Conservation (phyloP, 805 yeast genomes). For the Wilhelminamyces savonicus region DNA sequence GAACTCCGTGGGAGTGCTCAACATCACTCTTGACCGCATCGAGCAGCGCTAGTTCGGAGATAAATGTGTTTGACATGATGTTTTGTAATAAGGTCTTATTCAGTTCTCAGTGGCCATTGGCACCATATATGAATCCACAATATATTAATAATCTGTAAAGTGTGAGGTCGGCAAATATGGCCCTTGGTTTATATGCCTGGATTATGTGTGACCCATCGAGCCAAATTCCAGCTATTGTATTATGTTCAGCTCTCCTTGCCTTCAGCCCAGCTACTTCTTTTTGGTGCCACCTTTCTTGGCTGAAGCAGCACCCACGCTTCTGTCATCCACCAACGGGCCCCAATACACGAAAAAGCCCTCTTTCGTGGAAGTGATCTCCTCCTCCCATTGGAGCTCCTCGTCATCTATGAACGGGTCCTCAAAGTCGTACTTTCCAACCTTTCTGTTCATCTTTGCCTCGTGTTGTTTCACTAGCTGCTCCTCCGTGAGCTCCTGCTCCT, state of each 20-base stretch:
- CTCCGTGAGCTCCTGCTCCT: conserved; percentile 21
- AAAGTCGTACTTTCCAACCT: conserved; percentile 85
- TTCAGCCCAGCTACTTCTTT: conserved; percentile 16
- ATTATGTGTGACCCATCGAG: too few relatives aligned
- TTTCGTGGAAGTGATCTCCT: conserved; percentile 83
- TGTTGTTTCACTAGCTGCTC: conserved; percentile 40
- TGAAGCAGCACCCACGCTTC: conserved; percentile 11
- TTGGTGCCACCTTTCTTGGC: conserved; percentile 21
- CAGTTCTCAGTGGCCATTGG: too few relatives aligned
- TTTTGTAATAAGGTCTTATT: too few relatives aligned
- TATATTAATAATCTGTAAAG: too few relatives aligned
- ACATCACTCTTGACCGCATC: conserved; percentile 30
- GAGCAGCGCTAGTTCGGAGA: neutral
- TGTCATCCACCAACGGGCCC: conserved; percentile 75
- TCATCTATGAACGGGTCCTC: conserved; percentile 97
- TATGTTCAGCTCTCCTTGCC: too few relatives aligned
- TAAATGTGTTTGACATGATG: too few relatives aligned
- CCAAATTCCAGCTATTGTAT: too few relatives aligned
- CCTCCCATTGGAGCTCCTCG: conserved; percentile 87
- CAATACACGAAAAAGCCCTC: conserved; percentile 95
- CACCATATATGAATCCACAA: too few relatives aligned
- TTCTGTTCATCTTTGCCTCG: conserved; percentile 50
- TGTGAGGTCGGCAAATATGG: too few relatives aligned
- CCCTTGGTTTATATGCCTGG: too few relatives aligned
- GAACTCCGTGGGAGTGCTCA: conserved; percentile 29